phyloP scores from a whole-genome alignment of 2,329 filamentous ascomycete species.

The Penicillium occitanis region DNA sequence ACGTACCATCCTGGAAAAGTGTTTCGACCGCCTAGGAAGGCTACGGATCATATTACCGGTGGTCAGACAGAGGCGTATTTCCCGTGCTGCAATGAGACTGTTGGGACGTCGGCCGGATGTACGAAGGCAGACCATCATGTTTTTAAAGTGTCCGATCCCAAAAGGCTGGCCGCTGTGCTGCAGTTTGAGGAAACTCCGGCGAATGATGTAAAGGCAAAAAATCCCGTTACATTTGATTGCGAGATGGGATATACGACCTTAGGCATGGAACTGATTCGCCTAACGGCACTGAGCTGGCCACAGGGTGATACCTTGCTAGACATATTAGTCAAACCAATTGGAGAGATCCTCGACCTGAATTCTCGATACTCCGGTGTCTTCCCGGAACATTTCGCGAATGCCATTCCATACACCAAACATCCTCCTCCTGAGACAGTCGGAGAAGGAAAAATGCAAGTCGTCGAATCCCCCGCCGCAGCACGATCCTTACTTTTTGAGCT shows the following conservation, averaged over 20 bases:
- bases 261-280: slow-evolving; percentile 82
- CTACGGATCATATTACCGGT: slow-evolving; percentile 55
- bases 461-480: slow-evolving; percentile 71
- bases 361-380: slow-evolving; percentile 87
- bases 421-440: slow-evolving; percentile 23
- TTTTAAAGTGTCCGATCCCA: slow-evolving; percentile 76
- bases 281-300: slow-evolving; percentile 89
- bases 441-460: slow-evolving; percentile 61
- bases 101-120: slow-evolving; percentile 75
- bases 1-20: slow-evolving; percentile 75
- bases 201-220: slow-evolving; percentile 26
- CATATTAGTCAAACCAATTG: slow-evolving; percentile 77
- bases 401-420: slow-evolving; percentile 54
- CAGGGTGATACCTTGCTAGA: slow-evolving; percentile 73
- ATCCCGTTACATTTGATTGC: slow-evolving; percentile 80
- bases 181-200: slow-evolving; percentile 76
- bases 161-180: slow-evolving; percentile 72
- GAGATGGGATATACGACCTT: slow-evolving; percentile 95
- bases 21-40: slow-evolving; percentile 57
- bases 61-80: slow-evolving; percentile 62
- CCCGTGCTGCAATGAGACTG: slow-evolving; percentile 73
- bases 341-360: slow-evolving; percentile 85
- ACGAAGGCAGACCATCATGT: slow-evolving; percentile 72
- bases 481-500: slow-evolving; percentile 74
- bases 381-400: slow-evolving; percentile 71